Percentiles rank a stretch among this genome's conserved stretches.
Conservation (phyloP, 2,329 filamentous ascomycete species). For the Neopestalotiopsis clavispora region DNA sequence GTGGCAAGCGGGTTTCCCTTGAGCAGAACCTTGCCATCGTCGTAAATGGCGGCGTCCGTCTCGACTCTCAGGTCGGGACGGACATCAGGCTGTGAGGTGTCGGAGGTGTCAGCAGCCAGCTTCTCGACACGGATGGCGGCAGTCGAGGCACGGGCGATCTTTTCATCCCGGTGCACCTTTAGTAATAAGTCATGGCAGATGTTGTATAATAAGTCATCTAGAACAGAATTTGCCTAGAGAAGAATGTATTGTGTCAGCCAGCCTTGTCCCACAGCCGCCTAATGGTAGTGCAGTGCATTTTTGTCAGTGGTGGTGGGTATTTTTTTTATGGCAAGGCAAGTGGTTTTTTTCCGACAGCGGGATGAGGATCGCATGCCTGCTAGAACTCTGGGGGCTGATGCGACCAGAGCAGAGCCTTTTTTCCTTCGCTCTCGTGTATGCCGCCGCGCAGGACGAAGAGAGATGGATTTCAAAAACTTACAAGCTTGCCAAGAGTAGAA, state of each 20-base stretch:
- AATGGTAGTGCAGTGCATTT: constrained; percentile 4
- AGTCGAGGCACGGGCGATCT: constrained; percentile 71
- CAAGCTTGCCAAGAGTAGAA: constrained; percentile 61
- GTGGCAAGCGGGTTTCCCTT: constrained; percentile 76
- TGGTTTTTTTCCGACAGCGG: background rate
- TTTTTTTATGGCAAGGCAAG: background rate
- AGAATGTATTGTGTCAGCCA: constrained; percentile 10
- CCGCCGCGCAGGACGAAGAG: background rate
- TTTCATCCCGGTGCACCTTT: constrained; percentile 79
- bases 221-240: constrained; percentile 63
- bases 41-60: constrained; percentile 72
- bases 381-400: background rate
- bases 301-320: background rate
- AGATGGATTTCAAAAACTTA: constrained; percentile 43
- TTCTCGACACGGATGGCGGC: constrained; percentile 70
- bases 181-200: constrained; percentile 77
- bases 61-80: constrained; percentile 63
- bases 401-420: background rate
- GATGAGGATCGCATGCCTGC: background rate
- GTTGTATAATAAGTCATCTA: constrained; percentile 79
- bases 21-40: constrained; percentile 70
- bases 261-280: constrained; percentile 14
- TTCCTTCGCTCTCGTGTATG: background rate
- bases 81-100: constrained; percentile 57
- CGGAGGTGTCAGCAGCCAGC: constrained; percentile 59